These are phyloP conservation scores for Boletellus emodensis DNA, from an alignment of 768 basidiomycete genomes.

Conservation along the genomic window DNA sequence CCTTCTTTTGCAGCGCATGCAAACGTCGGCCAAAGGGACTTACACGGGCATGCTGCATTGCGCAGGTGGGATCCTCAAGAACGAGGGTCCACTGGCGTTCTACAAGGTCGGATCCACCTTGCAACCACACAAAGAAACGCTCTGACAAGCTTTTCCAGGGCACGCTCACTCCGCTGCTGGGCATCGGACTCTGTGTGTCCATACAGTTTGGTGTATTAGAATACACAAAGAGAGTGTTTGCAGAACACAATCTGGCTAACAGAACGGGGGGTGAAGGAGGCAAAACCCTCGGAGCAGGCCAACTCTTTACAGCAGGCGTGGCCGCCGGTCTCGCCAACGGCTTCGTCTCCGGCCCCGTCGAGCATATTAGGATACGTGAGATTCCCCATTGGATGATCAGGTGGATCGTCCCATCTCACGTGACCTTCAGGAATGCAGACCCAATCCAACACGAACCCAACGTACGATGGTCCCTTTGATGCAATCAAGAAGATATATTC, in stretches of 20 bases:
- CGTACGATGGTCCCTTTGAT: slow-evolving; percentile 82
- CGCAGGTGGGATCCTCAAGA: slow-evolving; percentile 83
- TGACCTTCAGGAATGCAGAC: slow-evolving; percentile 74
- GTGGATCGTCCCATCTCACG: neutral
- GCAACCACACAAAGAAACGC: neutral
- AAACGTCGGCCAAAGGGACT: slow-evolving; percentile 88
- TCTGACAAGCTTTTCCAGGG: slow-evolving; percentile 48
- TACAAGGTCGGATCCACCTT: slow-evolving; percentile 65
- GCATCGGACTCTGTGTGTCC: slow-evolving; percentile 92
- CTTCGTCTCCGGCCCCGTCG: slow-evolving; percentile 91
- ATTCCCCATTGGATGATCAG: neutral
- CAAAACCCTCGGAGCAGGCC: slow-evolving; percentile 50
- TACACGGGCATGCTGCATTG: slow-evolving; percentile 86
- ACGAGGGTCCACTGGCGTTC: slow-evolving; percentile 90
- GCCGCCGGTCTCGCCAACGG: slow-evolving; percentile 88
- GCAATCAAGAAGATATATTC: slow-evolving; percentile 82
- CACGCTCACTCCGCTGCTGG: slow-evolving; percentile 83
- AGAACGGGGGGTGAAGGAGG: slow-evolving; percentile 69
- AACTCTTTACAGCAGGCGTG: slow-evolving; percentile 76
- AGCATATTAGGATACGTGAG: slow-evolving; percentile 83
- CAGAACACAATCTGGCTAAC: slow-evolving; percentile 50
- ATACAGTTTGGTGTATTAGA: slow-evolving; percentile 95
- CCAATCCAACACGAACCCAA: slow-evolving; percentile 71
- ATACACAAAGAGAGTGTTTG: slow-evolving; percentile 77
- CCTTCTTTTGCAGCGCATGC: slow-evolving; percentile 66